Evolutionary conservation across 345 rosid genomes (phyloP).

Genomic region (Rhodomyrtus tomentosa): DNA sequence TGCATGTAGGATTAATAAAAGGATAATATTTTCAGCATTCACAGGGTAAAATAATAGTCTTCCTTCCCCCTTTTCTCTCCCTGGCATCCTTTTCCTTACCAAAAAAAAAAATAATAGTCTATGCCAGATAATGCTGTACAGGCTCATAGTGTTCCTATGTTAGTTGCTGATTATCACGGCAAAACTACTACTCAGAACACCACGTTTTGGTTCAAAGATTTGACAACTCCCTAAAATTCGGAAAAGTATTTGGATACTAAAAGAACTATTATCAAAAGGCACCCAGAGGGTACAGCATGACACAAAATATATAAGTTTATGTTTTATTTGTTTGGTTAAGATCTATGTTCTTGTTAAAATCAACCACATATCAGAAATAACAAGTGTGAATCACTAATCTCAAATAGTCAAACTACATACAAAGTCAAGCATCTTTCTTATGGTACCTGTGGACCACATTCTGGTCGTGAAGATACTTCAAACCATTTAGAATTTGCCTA

Average conservation of each 20-base stretch:
- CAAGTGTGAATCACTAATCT: neutral
- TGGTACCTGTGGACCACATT: slow-evolving; percentile 40
- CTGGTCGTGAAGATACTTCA: slow-evolving; percentile 38
- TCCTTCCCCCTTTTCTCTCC: too few species aligned
- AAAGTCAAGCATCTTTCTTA: neutral
- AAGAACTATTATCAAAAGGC: neutral
- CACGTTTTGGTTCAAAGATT: neutral
- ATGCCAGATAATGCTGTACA: neutral
- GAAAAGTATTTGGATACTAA: neutral
- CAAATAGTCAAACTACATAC: neutral
- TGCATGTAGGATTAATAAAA: neutral
- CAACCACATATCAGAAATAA: neutral
- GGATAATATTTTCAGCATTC: neutral
- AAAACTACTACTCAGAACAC: neutral
- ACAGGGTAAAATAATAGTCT: neutral
- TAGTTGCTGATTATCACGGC: neutral
- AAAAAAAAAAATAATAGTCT: too few species aligned
- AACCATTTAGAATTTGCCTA: slow-evolving; percentile 63
- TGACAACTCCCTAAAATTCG: neutral
- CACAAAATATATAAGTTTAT: neutral
- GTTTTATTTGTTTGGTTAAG: neutral
- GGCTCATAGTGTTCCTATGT: neutral
- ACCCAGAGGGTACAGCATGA: neutral
- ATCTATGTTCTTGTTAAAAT: neutral
- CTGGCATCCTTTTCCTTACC: too few species aligned